Conservation (phyloP, 176 grass and related monocot species). For the Poa annua region DNA sequence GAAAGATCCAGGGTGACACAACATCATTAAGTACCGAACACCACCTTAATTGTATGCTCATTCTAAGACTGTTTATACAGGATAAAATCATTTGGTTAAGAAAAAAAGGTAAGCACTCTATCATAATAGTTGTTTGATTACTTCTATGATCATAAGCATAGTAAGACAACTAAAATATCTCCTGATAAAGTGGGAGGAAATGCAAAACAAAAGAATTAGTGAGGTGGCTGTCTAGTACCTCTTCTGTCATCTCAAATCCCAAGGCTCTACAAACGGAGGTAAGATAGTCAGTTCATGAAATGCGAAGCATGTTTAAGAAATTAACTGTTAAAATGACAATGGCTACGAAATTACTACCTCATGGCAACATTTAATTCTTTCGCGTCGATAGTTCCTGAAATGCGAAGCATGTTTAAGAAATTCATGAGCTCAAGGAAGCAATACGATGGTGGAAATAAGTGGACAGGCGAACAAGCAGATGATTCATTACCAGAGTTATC, state of each 20-base stretch:
- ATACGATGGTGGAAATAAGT: not conserved
- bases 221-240: slow-evolving; percentile 49
- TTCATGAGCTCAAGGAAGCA: not conserved
- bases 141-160: not conserved
- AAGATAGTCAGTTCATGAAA: slow-evolving; percentile 20
- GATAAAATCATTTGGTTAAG: not conserved
- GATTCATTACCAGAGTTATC: slow-evolving; percentile 71
- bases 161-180: slow-evolving; percentile 28
- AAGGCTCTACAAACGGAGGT: slow-evolving; percentile 68
- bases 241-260: slow-evolving; percentile 95
- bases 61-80: not conserved
- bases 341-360: slow-evolving; percentile 54
- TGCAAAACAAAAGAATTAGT: not conserved
- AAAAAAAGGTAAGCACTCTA: not conserved
- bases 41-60: not conserved
- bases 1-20: not conserved
- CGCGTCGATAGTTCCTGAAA: slow-evolving; percentile 80
- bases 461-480: not conserved
- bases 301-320: too few relatives aligned
- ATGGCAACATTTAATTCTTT: slow-evolving; percentile 96
- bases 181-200: not conserved
- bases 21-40: not conserved
- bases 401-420: slow-evolving; percentile 21
- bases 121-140: not conserved
- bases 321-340: not conserved